Conservation (phyloP, 176 grass and related monocot genomes). For the Puccinellia tenuiflora region DNA sequence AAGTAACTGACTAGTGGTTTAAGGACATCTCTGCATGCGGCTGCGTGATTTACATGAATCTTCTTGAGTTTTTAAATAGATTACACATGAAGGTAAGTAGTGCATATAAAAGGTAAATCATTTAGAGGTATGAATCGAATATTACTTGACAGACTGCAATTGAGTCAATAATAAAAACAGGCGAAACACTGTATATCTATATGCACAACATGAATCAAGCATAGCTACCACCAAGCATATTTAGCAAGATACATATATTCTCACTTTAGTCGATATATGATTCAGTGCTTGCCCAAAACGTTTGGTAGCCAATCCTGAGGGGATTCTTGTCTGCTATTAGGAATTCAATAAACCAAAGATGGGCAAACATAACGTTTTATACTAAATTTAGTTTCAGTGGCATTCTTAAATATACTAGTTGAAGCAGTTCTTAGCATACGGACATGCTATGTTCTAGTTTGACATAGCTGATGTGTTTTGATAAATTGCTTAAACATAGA, state of each 20-base stretch:
- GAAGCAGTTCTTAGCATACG: background rate
- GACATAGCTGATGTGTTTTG: constrained; percentile 8
- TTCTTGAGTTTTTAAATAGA: constrained; percentile 1
- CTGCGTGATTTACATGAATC: background rate
- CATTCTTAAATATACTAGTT: background rate
- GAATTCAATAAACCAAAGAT: constrained; percentile 9
- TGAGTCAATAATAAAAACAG: background rate
- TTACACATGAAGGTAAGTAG: background rate
- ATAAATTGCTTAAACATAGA: background rate
- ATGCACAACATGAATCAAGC: background rate
- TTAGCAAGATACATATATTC: background rate
- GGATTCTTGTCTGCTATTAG: background rate
- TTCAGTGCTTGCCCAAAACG: background rate
- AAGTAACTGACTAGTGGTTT: background rate
- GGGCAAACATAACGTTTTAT: background rate
- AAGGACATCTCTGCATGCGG: background rate
- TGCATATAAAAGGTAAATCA: background rate
- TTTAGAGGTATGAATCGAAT: background rate
- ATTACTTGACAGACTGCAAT: constrained; percentile 1
- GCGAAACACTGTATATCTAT: background rate
- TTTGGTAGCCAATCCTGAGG: background rate
- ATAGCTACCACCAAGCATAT: background rate
- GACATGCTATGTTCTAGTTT: background rate
- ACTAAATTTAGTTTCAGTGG: background rate
- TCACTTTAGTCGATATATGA: background rate